Evolutionary conservation across 768 basidiomycete species (phyloP), one percentile per base, ranked within the genome.

Genomic region (Boletus rubroflammeus): DNA sequence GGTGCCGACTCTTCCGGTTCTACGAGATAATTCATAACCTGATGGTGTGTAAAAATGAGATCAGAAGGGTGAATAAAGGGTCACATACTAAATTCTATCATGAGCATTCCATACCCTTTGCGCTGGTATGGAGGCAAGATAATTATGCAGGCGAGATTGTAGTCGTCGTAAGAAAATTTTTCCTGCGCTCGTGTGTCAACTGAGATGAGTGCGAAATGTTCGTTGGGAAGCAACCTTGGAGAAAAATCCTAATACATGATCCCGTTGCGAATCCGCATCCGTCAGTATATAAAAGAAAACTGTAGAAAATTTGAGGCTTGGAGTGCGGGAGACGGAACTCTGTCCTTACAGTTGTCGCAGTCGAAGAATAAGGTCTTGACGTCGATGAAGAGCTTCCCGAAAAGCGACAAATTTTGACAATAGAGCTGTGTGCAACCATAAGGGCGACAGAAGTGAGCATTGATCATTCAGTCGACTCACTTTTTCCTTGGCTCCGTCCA

Each of bases 361-460:
- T 95, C 92, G 64, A 93, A 96, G 72, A 91, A 95, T 15, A 95
- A 73, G 11, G 95, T 96, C 73, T 99, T 99, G 58, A 95, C 88
- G 64, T 98, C 97, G 64, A 98, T 98, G 70, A 99, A 98, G n/a
- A 98, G 77, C 71, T 98, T 98, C 29, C 95, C 96, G 65, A 98
- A 98, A 7, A 98, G 78, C 17, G 93, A 89, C 29, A 99, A 75
- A 65, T 96, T 96, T 70, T 98, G 96, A 69, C 95, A 98, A 66
- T 95, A 98, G 6, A 98, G 78, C 96, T 98, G 66, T 3, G 49
- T 46, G 42, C 28, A 49, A 29, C 25, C 10, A 14, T 41, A 23
- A 62, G 48, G 14, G n/a, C 4, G n/a, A 39, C 38, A 19, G 13
- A 9, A n/a, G 8, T 11, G 28, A 47, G 23, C 21, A 25, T 6